These are phyloP conservation scores for Pyrenula massariospora DNA, from an alignment of 495 filamentous ascomycete genomes.

Conservation along the genomic window DNA sequence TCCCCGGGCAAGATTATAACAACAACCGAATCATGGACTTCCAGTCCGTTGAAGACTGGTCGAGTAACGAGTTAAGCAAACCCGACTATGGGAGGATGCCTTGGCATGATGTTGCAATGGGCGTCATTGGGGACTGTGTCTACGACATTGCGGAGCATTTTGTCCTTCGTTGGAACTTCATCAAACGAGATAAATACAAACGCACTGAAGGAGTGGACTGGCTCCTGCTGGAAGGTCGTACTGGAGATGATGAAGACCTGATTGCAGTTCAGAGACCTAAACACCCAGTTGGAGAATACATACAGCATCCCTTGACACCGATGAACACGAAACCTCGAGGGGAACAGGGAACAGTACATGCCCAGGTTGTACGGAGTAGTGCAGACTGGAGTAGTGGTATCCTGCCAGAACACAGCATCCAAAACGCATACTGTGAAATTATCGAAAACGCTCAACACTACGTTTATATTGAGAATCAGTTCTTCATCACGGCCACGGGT, in stretches of 20 bases:
- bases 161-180: conserved; percentile 88
- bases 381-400: conserved; percentile 95
- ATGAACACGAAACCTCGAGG: conserved; percentile 40
- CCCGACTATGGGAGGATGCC: conserved; percentile 90
- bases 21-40: conserved; percentile 96
- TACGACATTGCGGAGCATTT: conserved; percentile 97
- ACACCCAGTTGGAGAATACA: conserved; percentile 75
- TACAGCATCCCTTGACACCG: conserved; percentile 64
- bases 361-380: conserved; percentile 77
- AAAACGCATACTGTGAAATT: conserved; percentile 79
- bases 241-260: conserved; percentile 67
- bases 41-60: conserved; percentile 81
- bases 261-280: conserved; percentile 78
- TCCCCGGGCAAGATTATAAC: conserved; percentile 94
- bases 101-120: conserved; percentile 95
- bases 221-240: conserved; percentile 71
- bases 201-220: conserved; percentile 68
- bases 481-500: conserved; percentile 93
- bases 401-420: conserved; percentile 77
- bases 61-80: conserved; percentile 85
- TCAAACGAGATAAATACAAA: conserved; percentile 98
- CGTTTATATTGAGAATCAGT: conserved; percentile 97
- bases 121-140: conserved; percentile 74
- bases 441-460: conserved; percentile 80
- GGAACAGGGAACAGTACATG: conserved; percentile 60